Conservation (phyloP, 1,284 basidiomycete species). For the Naganishia liquefaciens region DNA sequence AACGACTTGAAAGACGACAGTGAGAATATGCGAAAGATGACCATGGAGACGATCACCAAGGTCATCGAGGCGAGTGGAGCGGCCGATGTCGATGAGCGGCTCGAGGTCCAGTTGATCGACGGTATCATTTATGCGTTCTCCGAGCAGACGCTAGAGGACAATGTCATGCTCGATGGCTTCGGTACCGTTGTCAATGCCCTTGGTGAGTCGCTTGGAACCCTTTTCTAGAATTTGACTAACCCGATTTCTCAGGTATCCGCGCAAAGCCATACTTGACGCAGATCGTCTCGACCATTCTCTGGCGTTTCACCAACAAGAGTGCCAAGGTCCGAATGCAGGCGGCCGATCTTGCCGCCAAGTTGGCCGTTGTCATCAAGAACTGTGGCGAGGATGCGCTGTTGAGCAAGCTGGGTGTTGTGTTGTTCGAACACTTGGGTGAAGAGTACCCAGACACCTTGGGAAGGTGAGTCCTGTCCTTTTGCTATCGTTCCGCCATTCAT, state of each 20-base stretch:
- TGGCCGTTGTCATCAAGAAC: constrained; percentile 97
- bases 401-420: constrained; percentile 92
- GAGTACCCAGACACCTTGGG: constrained; percentile 98
- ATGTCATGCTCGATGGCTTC: constrained; percentile 98
- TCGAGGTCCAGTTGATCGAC: constrained; percentile 92
- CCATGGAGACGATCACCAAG: constrained; percentile 99
- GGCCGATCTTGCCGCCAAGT: constrained; percentile 89
- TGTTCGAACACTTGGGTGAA: constrained; percentile 98
- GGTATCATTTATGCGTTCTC: constrained; percentile 99
- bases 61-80: constrained; percentile 90
- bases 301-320: constrained; percentile 99
- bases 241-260: constrained; percentile 67
- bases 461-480: constrained; percentile 51
- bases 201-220: constrained; percentile 47
- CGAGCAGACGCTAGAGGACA: constrained; percentile 97
- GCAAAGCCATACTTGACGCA: constrained; percentile 98
- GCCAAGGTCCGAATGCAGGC: constrained; percentile 99
- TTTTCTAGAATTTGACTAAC: not conserved
- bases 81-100: constrained; percentile 92
- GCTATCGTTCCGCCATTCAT: constrained; percentile 1
- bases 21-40: constrained; percentile 99
- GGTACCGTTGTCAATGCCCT: constrained; percentile 96
- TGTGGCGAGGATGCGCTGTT: constrained; percentile 95
- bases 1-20: constrained; percentile 96
- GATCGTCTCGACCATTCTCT: constrained; percentile 98